Evolutionary conservation across 2,329 filamentous ascomycete genomes (phyloP).

Genomic region (Trichocomaceae sp.): DNA sequence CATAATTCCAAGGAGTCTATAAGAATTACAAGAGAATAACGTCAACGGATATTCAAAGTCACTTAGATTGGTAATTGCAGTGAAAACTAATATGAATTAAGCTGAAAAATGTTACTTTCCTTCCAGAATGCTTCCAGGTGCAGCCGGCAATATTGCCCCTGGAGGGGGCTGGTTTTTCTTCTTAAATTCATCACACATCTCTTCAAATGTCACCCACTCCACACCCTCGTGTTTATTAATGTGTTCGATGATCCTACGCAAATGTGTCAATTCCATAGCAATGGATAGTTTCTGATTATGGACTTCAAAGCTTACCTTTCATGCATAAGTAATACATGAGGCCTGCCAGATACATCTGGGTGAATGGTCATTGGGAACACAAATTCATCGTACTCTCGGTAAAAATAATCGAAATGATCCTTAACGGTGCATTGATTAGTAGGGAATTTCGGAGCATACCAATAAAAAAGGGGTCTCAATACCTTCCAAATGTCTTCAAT

Average conservation of each 20-base stretch:
- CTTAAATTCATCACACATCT: conserved; percentile 69
- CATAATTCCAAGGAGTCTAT: too few species aligned
- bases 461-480: conserved; percentile 17
- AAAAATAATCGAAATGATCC: conserved; percentile 61
- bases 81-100: background rate
- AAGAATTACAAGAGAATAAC: too few species aligned
- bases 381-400: conserved; percentile 69
- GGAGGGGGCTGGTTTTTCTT: conserved; percentile 43
- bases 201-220: conserved; percentile 51
- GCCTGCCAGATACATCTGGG: conserved; percentile 64
- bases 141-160: too few species aligned
- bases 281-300: background rate
- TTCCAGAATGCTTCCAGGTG: too few species aligned
- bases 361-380: conserved; percentile 73
- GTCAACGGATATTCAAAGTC: too few species aligned
- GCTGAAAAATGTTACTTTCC: too few species aligned
- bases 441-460: conserved; percentile 32
- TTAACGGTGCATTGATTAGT: conserved; percentile 34
- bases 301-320: conserved; percentile 45
- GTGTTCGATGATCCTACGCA: conserved; percentile 54
- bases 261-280: background rate
- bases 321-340: conserved; percentile 67
- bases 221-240: conserved; percentile 55
- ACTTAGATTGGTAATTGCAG: too few species aligned
- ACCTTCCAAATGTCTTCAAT: conserved; percentile 52